A percentile compares a stretch with the other conserved stretches of the same genome.
These are phyloP conservation scores for Populus hybrid DNA, from an alignment of 441 rosid genomes.

Conservation along the genomic window DNA sequence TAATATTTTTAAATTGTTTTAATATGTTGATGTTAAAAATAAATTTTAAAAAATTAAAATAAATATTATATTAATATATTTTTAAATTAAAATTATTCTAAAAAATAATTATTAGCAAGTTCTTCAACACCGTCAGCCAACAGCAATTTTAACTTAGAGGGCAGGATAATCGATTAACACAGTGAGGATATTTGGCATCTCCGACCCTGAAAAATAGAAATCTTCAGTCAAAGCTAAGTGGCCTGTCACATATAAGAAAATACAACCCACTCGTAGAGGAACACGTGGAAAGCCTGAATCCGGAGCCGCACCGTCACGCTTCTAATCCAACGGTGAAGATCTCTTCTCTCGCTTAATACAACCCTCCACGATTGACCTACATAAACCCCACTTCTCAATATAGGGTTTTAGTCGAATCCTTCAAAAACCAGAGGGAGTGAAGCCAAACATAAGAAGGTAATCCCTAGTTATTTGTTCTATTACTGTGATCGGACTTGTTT, in stretches of 20 bases:
- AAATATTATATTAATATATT: no score
- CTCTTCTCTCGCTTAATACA: not conserved
- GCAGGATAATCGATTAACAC: not conserved
- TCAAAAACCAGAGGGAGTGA: not conserved
- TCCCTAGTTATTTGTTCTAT: not conserved
- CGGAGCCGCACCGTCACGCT: not conserved
- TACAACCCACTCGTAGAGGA: not conserved
- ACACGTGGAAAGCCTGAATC: slow-evolving; percentile 3
- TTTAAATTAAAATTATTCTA: no score
- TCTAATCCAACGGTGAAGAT: slow-evolving; percentile 24
- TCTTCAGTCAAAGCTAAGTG: not conserved
- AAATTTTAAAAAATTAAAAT: no score
- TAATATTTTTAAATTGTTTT: no score
- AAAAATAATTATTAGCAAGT: no score
- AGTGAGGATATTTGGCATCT: not conserved
- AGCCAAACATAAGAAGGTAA: slow-evolving; percentile 7
- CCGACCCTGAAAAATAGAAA: not conserved
- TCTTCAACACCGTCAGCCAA: no score
- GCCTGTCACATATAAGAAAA: not conserved
- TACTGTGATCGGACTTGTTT: not conserved
- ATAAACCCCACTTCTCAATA: slow-evolving; percentile 16
- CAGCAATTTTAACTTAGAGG: not conserved
- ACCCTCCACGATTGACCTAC: not conserved
- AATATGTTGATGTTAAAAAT: no score
- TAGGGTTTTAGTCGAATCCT: slow-evolving; percentile 23